Conservation (phyloP, 2,329 filamentous ascomycete genomes). For the Aspergillus ustus region DNA sequence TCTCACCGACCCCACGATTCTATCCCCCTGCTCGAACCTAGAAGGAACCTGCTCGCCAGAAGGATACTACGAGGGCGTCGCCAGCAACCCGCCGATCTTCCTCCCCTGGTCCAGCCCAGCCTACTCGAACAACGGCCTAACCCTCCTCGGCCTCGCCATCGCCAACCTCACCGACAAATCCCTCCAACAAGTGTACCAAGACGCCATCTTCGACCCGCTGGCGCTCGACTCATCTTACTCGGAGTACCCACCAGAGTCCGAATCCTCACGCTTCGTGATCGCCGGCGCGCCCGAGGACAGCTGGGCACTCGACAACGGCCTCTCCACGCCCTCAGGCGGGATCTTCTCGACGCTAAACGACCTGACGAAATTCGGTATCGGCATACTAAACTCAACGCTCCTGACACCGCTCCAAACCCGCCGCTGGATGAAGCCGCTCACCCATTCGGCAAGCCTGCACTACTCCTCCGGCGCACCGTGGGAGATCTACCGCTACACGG, state of each 20-base stretch:
- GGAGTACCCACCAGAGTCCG: conserved; percentile 31
- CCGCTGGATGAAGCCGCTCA: conserved; percentile 48
- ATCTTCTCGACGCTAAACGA: conserved; percentile 44
- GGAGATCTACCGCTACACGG: conserved; percentile 48
- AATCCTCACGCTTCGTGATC: conserved; percentile 25
- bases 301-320: conserved; percentile 14
- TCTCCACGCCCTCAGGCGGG: conserved; percentile 22
- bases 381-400: conserved; percentile 40
- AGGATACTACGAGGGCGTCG: conserved; percentile 1
- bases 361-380: conserved; percentile 39
- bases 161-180: conserved; percentile 50
- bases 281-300: conserved; percentile 6
- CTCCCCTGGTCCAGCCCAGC: conserved; percentile 50
- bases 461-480: conserved; percentile 47
- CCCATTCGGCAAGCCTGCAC: conserved; percentile 45
- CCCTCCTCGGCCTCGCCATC: conserved; percentile 48
- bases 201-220: conserved; percentile 49
- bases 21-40: conserved; percentile 18
- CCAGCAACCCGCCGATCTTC: conserved; percentile 43
- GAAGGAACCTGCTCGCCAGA: background rate
- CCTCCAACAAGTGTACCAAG: conserved; percentile 46
- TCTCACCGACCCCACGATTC: conserved; percentile 17
- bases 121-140: conserved; percentile 56
- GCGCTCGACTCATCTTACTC: conserved; percentile 50
- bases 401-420: conserved; percentile 40